These are phyloP conservation scores for Pyricularia grisea DNA, from an alignment of 2,329 filamentous ascomycete genomes.

Conservation along the genomic window DNA sequence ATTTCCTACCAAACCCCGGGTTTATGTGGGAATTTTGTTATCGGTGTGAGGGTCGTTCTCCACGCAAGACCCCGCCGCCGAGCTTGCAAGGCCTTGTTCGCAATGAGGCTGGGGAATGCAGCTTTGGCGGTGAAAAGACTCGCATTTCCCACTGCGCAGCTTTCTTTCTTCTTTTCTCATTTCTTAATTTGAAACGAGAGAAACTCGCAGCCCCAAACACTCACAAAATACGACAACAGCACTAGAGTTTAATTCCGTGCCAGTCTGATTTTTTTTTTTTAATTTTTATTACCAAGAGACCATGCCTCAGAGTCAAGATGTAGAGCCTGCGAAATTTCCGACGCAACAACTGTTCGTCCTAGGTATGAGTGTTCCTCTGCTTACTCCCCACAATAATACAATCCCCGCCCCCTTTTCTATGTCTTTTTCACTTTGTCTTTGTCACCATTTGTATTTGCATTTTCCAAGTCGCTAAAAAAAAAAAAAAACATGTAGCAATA, in stretches of 20 bases:
- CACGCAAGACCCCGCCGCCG: not conserved
- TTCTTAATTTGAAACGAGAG: not conserved
- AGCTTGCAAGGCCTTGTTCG: not conserved
- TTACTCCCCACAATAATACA: not conserved
- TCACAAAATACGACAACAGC: no score
- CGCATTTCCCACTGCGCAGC: not conserved
- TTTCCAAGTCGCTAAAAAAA: not conserved
- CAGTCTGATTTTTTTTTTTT: not conserved
- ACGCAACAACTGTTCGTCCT: constrained; percentile 33
- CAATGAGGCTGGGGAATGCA: not conserved
- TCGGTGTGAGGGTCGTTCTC: not conserved
- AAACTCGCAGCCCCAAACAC: no score
- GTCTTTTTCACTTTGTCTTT: no score
- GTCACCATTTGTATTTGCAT: no score
- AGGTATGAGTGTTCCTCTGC: constrained; percentile 16
- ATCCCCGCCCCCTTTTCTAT: not conserved
- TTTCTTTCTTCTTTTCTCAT: not conserved
- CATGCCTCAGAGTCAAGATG: constrained; percentile 2
- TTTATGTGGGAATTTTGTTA: not conserved
- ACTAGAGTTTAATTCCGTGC: not conserved
- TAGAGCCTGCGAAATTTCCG: constrained; percentile 23
- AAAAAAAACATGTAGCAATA: constrained; percentile 22
- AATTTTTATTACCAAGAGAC: not conserved
- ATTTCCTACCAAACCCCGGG: not conserved
- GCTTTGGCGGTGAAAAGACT: not conserved